phyloP scores from a whole-genome alignment of 352 stramenopile species.

The Pythium phragmiticola region DNA sequence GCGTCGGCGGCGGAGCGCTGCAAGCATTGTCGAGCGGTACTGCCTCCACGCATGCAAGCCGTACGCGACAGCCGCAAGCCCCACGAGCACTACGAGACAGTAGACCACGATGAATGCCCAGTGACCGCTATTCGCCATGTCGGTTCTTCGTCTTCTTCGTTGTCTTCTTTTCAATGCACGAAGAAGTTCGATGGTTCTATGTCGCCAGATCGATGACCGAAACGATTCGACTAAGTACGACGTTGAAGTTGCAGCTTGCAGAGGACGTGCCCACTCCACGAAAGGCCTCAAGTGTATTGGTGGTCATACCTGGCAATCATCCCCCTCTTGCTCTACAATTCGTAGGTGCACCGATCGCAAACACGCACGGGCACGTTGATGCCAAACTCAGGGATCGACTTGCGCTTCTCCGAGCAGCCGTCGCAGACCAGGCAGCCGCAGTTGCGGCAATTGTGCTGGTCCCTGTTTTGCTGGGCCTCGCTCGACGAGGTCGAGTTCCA shows the following conservation, averaged over 20 bases:
- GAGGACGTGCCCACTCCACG: too few relatives aligned
- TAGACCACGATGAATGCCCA: conserved; percentile 31
- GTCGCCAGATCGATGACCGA: conserved; percentile 3
- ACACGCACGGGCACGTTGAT: conserved; percentile 85
- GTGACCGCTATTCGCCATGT: conserved; percentile 9
- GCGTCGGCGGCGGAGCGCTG: conserved; percentile 28
- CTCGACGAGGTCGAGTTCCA: conserved; percentile 90
- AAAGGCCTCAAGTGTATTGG: not conserved
- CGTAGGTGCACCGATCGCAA: conserved; percentile 86
- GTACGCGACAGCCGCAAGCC: conserved; percentile 29
- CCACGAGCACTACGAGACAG: conserved; percentile 30
- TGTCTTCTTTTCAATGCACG: conserved; percentile 2
- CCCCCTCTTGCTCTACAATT: conserved; percentile 38
- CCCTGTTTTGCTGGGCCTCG: conserved; percentile 85
- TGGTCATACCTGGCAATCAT: not conserved
- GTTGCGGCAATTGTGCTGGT: conserved; percentile 89
- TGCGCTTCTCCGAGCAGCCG: conserved; percentile 83
- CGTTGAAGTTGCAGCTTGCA: conserved; percentile 20
- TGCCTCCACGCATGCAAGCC: conserved; percentile 35
- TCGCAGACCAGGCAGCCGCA: conserved; percentile 81
- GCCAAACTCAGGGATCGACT: conserved; percentile 82
- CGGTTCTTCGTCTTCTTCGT: not conserved
- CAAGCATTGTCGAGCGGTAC: conserved; percentile 33
- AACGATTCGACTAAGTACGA: conserved; percentile 18
- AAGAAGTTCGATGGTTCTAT: conserved; percentile 14